phyloP scores from a whole-genome alignment of 352 stramenopile genomes.

The Thalassiosira ordinaria region DNA sequence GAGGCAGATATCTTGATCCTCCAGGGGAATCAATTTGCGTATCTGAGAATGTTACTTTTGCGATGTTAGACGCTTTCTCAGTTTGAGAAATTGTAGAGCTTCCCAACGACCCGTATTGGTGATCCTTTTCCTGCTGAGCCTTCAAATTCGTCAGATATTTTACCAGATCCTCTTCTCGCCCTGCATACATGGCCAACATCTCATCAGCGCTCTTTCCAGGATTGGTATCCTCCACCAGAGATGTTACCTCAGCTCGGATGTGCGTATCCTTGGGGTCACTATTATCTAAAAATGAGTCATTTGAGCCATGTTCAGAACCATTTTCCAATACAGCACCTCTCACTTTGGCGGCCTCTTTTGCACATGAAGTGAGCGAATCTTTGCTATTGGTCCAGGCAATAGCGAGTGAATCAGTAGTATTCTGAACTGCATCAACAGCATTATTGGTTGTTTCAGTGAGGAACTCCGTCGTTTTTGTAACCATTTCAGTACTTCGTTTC shows the following conservation, averaged over 20 bases:
- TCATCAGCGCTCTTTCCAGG: background rate
- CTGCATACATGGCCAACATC: conserved; percentile 3
- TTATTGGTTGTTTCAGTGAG: background rate
- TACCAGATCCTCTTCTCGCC: conserved; percentile 14
- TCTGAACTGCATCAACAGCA: background rate
- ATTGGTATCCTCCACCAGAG: background rate
- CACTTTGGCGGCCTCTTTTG: background rate
- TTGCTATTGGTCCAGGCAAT: too few relatives aligned
- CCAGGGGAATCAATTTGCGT: background rate
- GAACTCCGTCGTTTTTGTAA: background rate
- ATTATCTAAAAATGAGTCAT: background rate
- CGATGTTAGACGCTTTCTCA: background rate
- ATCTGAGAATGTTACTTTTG: background rate
- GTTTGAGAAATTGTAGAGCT: background rate
- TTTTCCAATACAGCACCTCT: too few relatives aligned
- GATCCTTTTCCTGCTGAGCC: conserved; percentile 4
- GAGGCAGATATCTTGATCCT: too few relatives aligned
- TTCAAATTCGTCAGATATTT: conserved; percentile 28
- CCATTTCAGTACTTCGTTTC: background rate
- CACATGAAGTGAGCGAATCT: too few relatives aligned
- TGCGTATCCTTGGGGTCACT: background rate
- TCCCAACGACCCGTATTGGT: background rate
- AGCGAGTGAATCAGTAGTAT: background rate
- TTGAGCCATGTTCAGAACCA: background rate
- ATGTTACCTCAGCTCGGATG: background rate